A percentile compares a stretch with the other conserved stretches of the same genome.
Conservation (phyloP, 441 rosid species). For the Metrosideros polymorpha region DNA sequence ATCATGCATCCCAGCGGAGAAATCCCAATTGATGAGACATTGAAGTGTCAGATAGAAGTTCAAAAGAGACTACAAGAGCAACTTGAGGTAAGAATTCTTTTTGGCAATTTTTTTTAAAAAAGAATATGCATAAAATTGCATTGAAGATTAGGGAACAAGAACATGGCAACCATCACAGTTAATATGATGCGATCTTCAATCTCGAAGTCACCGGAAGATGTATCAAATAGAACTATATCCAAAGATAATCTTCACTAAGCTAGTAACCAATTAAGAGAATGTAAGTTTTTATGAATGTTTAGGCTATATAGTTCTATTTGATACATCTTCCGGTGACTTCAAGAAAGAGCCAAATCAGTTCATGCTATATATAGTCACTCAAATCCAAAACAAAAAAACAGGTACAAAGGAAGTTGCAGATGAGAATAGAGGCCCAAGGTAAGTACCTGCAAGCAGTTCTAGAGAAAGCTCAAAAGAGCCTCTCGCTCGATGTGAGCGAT, state of each 20-base stretch:
- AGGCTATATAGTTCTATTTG: too few species aligned
- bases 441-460: conserved; percentile 51
- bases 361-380: neutral
- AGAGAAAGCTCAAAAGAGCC: conserved; percentile 55
- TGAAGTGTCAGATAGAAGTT: conserved; percentile 49
- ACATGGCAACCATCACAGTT: neutral
- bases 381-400: conserved; percentile 1
- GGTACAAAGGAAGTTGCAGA: conserved; percentile 55
- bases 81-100: conserved; percentile 42
- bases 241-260: neutral
- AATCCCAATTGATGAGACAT: conserved; percentile 34
- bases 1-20: conserved; percentile 27
- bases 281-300: neutral
- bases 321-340: too few species aligned
- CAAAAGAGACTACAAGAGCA: conserved; percentile 57
- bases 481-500: conserved; percentile 17
- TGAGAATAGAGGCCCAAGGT: conserved; percentile 65
- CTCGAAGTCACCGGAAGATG: neutral
- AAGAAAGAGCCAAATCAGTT: neutral
- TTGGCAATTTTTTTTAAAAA: neutral
- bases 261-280: neutral
- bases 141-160: neutral
- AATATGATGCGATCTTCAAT: neutral
- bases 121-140: neutral
- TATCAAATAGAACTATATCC: neutral